Evolutionary conservation across 257 asterid species (phyloP), one percentile per base, ranked within the genome.

Genomic region (Misopates orontium): DNA sequence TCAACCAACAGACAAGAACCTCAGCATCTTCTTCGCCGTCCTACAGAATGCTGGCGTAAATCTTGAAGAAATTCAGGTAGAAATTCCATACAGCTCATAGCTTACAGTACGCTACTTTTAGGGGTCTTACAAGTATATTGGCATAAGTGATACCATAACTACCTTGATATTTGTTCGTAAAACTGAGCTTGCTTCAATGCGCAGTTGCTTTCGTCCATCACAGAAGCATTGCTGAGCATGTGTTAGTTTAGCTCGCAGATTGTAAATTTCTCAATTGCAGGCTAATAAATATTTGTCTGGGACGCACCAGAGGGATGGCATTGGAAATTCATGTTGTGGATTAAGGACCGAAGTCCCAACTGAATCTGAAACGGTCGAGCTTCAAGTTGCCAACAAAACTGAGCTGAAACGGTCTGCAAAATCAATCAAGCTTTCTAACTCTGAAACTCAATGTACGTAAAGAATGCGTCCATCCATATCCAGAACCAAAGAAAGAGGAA

Each of bases 51-150:
- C 55, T 22, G 76, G 82, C 1, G 80, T 79, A 32, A 51, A 77
- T 70, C 78, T 84, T 51, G 79, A 75, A 51, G 62, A 79, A 55
- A 76, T 84, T 48, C 25, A 79, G 85, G 90, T 81, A 62, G 57
- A 69, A 42, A 42, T n/a, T 39, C 24, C 32, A 42, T 22, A 60
- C 40, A 64, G 16, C 14, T 23, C 22, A 60, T 36, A 36, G 42
- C 42, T 36, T 36, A 36, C 36, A 3, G 42, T 9, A 36, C 42
- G 10, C 11, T 36, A 36, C 42, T 36, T 3, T 36, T 36, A n/a
- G n/a, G 36, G 36, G 7, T 5, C 42, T 10, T 8, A 36, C 42
- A 36, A 36, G 11, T 36, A 36, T 8, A 36, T 36, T 36, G 42
- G 42, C 42, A 36, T 36, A 36, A 36, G 42, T 36, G 42, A 36